Conservation (phyloP, 768 basidiomycete species). For the Suillus decipiens region DNA sequence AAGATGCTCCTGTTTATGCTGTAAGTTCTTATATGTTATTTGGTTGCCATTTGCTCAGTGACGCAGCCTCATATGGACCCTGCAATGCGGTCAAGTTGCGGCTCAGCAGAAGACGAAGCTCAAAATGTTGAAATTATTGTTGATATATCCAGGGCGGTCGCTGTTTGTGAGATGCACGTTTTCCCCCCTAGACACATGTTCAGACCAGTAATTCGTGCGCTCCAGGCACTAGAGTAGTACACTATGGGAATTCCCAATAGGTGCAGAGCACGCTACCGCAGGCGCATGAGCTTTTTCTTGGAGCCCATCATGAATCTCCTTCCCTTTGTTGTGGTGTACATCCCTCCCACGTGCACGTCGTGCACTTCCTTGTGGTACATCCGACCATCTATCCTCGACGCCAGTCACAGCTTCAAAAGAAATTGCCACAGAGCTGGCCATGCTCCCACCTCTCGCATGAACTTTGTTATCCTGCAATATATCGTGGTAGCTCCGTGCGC, state of each 20-base stretch:
- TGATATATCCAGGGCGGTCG: neutral
- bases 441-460: conserved; percentile 31
- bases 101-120: conserved; percentile 19
- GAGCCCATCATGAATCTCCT: neutral
- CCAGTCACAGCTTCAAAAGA: conserved; percentile 19
- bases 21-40: conserved; percentile 29
- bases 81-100: conserved; percentile 46
- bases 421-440: conserved; percentile 33
- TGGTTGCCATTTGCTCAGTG: conserved; percentile 1
- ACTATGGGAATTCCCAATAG: too few species aligned
- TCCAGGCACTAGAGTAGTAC: too few species aligned
- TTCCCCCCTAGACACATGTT: too few species aligned
- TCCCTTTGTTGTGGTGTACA: neutral
- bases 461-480: conserved; percentile 64
- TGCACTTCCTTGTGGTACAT: conserved; percentile 20
- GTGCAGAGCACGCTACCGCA: too few species aligned
- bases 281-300: too few species aligned
- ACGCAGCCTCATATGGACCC: conserved; percentile 50
- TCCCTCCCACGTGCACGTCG: neutral
- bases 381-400: neutral
- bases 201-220: too few species aligned
- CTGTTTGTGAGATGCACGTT: too few species aligned
- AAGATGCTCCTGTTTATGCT: conserved; percentile 57
- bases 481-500: conserved; percentile 59
- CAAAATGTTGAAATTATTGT: neutral